A percentile compares a stretch with the other conserved stretches of the same genome.
These are phyloP conservation scores for Brassica juncea DNA, from an alignment of 345 rosid genomes.

Conservation along the genomic window DNA sequence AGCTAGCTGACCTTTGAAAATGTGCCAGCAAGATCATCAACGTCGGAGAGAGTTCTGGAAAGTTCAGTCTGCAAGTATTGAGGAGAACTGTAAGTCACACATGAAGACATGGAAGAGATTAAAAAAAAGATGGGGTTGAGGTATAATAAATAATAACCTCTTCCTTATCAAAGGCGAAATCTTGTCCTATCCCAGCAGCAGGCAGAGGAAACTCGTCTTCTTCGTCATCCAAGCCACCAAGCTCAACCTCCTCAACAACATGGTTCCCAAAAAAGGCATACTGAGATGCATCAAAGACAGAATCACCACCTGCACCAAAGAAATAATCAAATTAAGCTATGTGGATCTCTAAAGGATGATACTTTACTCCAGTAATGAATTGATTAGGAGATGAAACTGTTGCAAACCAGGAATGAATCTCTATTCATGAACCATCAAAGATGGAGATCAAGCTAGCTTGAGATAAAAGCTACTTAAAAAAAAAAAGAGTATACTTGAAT, in stretches of 20 bases:
- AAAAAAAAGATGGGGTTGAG: not conserved
- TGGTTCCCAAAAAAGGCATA: conserved; percentile 91
- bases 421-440: not conserved
- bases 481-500: not conserved
- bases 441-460: not conserved
- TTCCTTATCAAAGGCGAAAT: conserved; percentile 57
- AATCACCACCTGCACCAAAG: conserved; percentile 47
- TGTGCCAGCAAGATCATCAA: conserved; percentile 76
- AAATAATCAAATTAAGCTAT: not conserved
- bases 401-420: not conserved
- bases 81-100: conserved; percentile 1
- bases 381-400: not conserved
- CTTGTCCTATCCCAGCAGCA: conserved; percentile 52
- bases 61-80: conserved; percentile 58
- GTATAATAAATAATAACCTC: conserved; percentile 49
- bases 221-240: conserved; percentile 91
- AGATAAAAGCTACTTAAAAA: not conserved
- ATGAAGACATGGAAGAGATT: not conserved
- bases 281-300: conserved; percentile 90
- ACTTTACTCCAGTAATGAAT: not conserved
- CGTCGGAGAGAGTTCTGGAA: conserved; percentile 54
- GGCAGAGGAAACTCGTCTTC: conserved; percentile 44
- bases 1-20: conserved; percentile 74
- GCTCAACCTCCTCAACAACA: conserved; percentile 82
- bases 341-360: not conserved